Base-by-base conservation (phyloP, 1,139 yeast genomes). In the Yamadazyma siamensis region DNA sequence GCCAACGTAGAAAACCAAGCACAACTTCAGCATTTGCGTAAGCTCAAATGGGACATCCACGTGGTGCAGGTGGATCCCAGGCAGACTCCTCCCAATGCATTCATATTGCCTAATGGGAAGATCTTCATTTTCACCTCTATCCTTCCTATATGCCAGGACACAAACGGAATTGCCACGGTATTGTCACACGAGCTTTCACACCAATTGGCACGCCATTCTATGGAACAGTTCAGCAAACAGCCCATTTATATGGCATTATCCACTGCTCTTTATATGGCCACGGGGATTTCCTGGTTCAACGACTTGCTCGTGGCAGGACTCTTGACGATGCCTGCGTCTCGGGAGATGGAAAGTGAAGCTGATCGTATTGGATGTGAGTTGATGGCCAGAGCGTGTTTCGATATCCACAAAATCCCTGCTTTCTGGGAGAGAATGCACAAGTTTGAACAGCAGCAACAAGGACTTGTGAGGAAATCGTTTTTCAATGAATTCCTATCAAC, bases 301-400 rank as follows among this genome's bases (percentile, higher is more conserved):
- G 70, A 73, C 33, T 44, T 82, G 26, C 47, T 87, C 22, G 61
- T 84, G 14, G 71, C 71, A 18, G 71, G 88, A 0, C 54, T 80
- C 17, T 55, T 89, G 27, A 74, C 77, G 41, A 74, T 82, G 73
- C 96, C 96, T 0, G 85, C 94, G 0, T 82, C 94, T 1, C 68
- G 98, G 47, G 87, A 77, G 42, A 86, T 86, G 95, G 99, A 91
- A 56, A 75, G 88, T 0, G 98, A 91, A 54, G 98, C 98, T 0
- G 98, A 91, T 53, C 80, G 80, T 46, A 89, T 91, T 23, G 99
- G 99, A 0, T 65, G 94, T 39, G 84, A 87, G 76, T 68, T 89
- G 43, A 84, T 91, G 95, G 78, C 96, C 2, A 65, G 78, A 38
- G 95, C 95, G 25, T 94, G 99, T 52, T 91, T 71, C 54, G 61